Conservation (phyloP, 192 early-diverging fungal species). For the Phycomyces nitens region DNA sequence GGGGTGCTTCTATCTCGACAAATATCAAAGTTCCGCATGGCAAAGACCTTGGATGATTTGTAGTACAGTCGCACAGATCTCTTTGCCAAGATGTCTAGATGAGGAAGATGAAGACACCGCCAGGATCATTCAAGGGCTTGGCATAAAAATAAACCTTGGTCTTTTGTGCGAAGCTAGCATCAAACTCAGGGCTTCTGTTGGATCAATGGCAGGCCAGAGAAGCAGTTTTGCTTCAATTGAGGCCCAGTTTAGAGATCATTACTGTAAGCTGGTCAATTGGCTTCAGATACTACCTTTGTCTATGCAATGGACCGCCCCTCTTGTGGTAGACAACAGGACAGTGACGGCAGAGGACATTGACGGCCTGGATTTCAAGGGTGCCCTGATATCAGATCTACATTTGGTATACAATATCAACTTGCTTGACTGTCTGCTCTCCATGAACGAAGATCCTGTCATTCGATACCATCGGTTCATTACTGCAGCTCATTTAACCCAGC, state of each 20-base stretch:
- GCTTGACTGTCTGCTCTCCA: neutral
- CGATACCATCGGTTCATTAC: neutral
- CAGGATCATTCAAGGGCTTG: no score
- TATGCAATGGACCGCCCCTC: no score
- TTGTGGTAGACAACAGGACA: no score
- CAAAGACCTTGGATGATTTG: constrained; percentile 19
- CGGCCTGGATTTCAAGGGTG: no score
- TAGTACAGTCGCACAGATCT: neutral
- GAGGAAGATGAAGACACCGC: constrained; percentile 1
- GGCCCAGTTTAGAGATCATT: no score
- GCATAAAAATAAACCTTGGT: neutral
- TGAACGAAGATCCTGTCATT: neutral
- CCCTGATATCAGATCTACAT: neutral
- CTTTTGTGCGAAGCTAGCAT: neutral
- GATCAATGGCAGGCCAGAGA: no score
- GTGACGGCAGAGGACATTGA: no score
- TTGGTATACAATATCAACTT: neutral
- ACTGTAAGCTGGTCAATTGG: no score
- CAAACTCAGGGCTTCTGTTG: neutral
- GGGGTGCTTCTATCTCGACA: constrained; percentile 29
- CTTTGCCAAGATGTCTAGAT: neutral
- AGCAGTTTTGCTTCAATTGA: no score
- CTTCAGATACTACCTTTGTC: no score
- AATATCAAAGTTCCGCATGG: constrained; percentile 15
- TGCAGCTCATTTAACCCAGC: neutral